Evolutionary conservation across 2,329 filamentous ascomycete species (phyloP).

Genomic region (Fonsecaea pedrosoi): DNA sequence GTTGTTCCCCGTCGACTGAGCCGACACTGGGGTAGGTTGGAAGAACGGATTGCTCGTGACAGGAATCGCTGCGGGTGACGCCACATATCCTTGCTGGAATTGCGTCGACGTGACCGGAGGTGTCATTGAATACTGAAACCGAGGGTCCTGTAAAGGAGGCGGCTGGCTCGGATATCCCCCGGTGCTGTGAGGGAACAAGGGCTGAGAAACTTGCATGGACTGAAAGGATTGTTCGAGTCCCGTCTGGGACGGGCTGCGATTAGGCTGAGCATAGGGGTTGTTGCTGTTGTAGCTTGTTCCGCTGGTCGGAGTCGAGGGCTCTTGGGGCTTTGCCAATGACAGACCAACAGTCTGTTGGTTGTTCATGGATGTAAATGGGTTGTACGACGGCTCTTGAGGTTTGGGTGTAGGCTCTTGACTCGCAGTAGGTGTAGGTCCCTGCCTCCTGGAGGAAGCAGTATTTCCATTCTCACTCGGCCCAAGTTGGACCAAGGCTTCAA

Average conservation of each 20-base stretch:
- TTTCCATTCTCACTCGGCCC: constrained; percentile 64
- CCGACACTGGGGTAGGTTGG: constrained; percentile 42
- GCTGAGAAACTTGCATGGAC: constrained; percentile 73
- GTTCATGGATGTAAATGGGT: constrained; percentile 30
- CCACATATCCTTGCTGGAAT: constrained; percentile 43
- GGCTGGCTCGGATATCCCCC: constrained; percentile 63
- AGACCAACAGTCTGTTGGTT: constrained; percentile 35
- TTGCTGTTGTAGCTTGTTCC: constrained; percentile 36
- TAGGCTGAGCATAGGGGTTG: constrained; percentile 44
- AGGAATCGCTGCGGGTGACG: constrained; percentile 35
- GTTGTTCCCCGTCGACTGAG: constrained; percentile 39
- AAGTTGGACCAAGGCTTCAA: constrained; percentile 82
- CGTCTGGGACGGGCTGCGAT: constrained; percentile 45
- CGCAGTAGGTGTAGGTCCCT: constrained; percentile 1
- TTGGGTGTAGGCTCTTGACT: constrained; percentile 13
- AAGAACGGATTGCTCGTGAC: constrained; percentile 53
- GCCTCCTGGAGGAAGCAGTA: constrained; percentile 10
- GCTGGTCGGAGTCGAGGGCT: constrained; percentile 21
- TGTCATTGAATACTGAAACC: constrained; percentile 52
- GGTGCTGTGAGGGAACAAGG: constrained; percentile 77
- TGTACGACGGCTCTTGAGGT: constrained; percentile 31
- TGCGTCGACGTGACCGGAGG: constrained; percentile 44
- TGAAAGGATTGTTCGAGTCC: constrained; percentile 75
- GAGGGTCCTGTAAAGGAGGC: constrained; percentile 48
- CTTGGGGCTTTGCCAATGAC: constrained; percentile 40